Evolutionary conservation across 1,284 basidiomycete genomes (phyloP), one percentile per base, ranked within the genome.

Genomic region (Neotropicomus parvogracilis): DNA sequence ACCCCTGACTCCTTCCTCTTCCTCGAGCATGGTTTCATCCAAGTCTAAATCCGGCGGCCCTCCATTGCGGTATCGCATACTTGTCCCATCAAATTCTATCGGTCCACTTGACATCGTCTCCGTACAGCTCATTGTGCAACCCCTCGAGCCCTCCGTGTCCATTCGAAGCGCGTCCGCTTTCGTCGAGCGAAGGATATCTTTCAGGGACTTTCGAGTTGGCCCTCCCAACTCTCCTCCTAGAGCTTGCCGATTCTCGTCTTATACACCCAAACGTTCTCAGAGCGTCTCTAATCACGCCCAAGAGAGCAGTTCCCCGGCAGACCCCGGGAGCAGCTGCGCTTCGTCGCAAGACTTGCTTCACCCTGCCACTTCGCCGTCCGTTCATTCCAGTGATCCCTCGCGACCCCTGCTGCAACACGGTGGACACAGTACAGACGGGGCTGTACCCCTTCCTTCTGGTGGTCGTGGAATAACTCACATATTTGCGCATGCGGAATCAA

Each of bases 41-140:
- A 72, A 67, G 31, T 68, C 65, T 43, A 76, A 79, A 54, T 71
- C 73, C 28, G 73, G 73, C 47, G 70, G 71, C 2, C 72, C 75
- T 4, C 58, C 69, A 39, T 66, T 83, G 59, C 73, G 73, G 45
- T 83, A 81, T 58, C 65, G 66, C 32, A 58, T 82, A 37, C 62
- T 71, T 47, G 46, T 69, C 3, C 79, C 81, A 20, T 66, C 68
- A 26, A 57, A 63, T 28, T 73, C 79, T 14, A 71, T 81, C 43
- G 81, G 79, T 17, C 81, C 79, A 20, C 68, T 75, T 35, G 81
- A 82, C 59, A 71, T 81, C 33, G 71, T 81, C 17, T 73, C 80
- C 52, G 70, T 83, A 39, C 72, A 74, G 9, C 68, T 83, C 43
- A 67, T 70, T 36, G 68, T 81, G 36, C 68, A 73, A 10, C 75